phyloP scores from a whole-genome alignment of 192 early-diverging fungal genomes.

The Diversispora eburnea region DNA sequence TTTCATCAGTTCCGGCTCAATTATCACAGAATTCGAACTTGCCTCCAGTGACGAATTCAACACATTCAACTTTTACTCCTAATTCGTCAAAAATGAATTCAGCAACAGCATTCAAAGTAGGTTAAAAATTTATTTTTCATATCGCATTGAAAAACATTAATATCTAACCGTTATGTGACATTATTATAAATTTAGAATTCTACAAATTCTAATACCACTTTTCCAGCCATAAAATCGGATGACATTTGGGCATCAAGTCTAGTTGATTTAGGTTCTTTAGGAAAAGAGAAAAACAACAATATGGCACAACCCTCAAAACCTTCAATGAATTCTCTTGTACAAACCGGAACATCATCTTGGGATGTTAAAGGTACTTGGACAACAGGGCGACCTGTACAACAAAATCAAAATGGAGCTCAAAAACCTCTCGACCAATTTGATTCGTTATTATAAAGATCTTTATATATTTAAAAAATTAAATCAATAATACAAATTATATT shows the following conservation, averaged over 20 bases:
- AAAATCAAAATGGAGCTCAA: not conserved
- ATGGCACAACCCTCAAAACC: constrained; percentile 44
- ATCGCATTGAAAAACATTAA: not conserved
- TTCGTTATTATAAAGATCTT: constrained; percentile 11
- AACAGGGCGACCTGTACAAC: not conserved
- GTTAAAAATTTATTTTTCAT: not conserved
- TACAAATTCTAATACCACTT: constrained; percentile 18
- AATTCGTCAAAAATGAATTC: constrained; percentile 20
- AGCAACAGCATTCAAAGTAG: constrained; percentile 16
- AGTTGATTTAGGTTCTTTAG: constrained; percentile 69
- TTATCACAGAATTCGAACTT: no score
- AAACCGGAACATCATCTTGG: constrained; percentile 5
- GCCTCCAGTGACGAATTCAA: not conserved
- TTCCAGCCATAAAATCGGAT: constrained; percentile 37
- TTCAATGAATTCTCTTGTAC: constrained; percentile 54
- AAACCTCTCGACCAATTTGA: constrained; percentile 22
- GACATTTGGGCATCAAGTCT: constrained; percentile 72
- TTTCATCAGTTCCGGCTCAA: not conserved
- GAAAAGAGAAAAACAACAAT: constrained; percentile 35
- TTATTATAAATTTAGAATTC: not conserved
- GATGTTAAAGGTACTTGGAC: constrained; percentile 19
- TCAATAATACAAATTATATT: not conserved
- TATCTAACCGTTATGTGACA: not conserved
- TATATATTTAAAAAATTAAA: not conserved
- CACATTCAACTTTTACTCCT: not conserved